Conservation (phyloP, 139 green algal species). For the Chlorokybus atmophyticus region DNA sequence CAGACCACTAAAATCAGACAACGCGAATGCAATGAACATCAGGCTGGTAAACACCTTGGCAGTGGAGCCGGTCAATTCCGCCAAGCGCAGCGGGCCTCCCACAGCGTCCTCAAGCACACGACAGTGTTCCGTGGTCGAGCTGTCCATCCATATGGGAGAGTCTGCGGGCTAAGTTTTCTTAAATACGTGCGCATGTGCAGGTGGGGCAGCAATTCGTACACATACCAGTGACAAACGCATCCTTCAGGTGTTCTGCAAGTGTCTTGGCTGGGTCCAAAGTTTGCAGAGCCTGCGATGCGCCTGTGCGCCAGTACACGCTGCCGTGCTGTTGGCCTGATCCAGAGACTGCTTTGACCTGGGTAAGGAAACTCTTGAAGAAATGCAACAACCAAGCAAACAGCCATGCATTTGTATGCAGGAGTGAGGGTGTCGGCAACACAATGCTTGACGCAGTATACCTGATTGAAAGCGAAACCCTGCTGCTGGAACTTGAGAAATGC, state of each 20-base stretch:
- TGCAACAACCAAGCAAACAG: too few species aligned
- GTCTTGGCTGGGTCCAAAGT: neutral
- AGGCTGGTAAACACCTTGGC: neutral
- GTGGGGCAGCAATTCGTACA: neutral
- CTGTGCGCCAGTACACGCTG: conserved; percentile 22
- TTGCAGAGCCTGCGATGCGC: conserved; percentile 3
- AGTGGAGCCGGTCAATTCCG: conserved; percentile 19
- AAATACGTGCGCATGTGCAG: neutral
- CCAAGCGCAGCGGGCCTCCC: conserved; percentile 12
- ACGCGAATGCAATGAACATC: neutral
- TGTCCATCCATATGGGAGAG: conserved; percentile 31
- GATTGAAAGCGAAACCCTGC: neutral
- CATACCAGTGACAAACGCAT: conserved; percentile 10
- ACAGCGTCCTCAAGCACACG: conserved; percentile 10
- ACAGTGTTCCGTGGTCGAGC: conserved; percentile 20
- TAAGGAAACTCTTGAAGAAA: too few species aligned
- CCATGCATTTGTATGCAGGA: too few species aligned
- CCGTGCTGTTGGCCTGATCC: conserved; percentile 29
- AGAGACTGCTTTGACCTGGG: conserved; percentile 14
- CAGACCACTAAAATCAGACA: neutral
- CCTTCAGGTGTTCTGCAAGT: conserved; percentile 7
- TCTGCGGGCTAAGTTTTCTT: conserved; percentile 1
- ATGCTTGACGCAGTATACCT: too few species aligned
- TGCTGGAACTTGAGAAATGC: neutral
- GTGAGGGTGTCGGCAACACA: too few species aligned